A percentile compares a stretch with the other conserved stretches of the same genome.
These are phyloP conservation scores for Fraxinus anomala DNA, from an alignment of 257 asterid genomes.

Conservation along the genomic window DNA sequence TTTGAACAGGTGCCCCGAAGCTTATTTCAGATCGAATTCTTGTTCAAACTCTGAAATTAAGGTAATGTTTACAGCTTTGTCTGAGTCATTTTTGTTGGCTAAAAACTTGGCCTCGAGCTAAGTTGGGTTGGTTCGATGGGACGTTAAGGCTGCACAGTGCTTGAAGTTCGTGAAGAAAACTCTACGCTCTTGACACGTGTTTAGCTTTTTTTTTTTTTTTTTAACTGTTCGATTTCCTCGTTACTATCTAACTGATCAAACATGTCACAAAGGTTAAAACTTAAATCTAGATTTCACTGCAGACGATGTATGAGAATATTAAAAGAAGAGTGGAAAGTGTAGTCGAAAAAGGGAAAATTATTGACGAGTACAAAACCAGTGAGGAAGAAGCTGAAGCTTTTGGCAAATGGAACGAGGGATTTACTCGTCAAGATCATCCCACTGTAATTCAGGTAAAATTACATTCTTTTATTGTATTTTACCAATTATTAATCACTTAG, in stretches of 20 bases:
- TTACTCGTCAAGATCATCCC: constrained; percentile 54
- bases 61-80: constrained; percentile 23
- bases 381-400: constrained; percentile 38
- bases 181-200: too few relatives aligned
- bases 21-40: constrained; percentile 34
- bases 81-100: too few relatives aligned
- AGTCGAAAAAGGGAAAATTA: constrained; percentile 40
- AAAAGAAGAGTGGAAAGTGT: constrained; percentile 41
- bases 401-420: constrained; percentile 34
- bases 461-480: background rate
- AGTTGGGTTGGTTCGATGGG: too few relatives aligned
- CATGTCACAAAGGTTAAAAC: background rate
- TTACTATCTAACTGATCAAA: too few relatives aligned
- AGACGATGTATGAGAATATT: constrained; percentile 57
- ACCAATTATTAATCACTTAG: background rate
- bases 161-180: too few relatives aligned
- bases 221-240: too few relatives aligned
- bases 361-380: constrained; percentile 39
- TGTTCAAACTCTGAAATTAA: constrained; percentile 25
- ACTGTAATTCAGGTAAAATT: constrained; percentile 42
- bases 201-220: too few relatives aligned
- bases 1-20: constrained; percentile 50
- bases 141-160: too few relatives aligned
- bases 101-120: too few relatives aligned
- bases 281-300: constrained; percentile 7